Base-by-base conservation (phyloP, 1,284 basidiomycete genomes). In the Trichosporon inkin region DNA sequence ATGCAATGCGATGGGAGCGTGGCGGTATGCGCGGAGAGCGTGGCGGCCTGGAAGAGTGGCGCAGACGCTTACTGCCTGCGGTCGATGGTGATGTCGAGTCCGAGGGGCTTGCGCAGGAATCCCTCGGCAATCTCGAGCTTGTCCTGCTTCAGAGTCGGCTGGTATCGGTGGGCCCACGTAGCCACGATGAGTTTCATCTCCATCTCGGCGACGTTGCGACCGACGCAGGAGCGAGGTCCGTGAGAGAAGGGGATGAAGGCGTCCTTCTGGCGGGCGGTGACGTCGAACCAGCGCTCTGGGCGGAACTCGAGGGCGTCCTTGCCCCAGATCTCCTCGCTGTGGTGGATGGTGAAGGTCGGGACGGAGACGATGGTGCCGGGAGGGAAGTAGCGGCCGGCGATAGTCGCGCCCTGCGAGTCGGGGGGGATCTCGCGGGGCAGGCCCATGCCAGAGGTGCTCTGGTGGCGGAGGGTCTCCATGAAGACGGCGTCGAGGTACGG, bases 401-500 rank as follows among this genome's bases (percentile, higher is more conserved):
- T 60, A 39, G 55, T 64, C 39, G 58, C 63, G 20, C 63, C 63
- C 20, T 57, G 55, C 16, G 60, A 62, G 34, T 61, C 63, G 57
- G 55, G 39, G 22, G 89, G 88, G 8, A 85, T 85, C 57, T 88
- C 66, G 41, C 90, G 85, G n/a, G 90, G 87, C 20, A 95, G 84
- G 24, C 92, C 92, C 54, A 92, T 82, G 2, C 86, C 84, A 2
- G 77, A 79, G 14, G 81, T 91, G 5, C 89, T 88, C 79, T 93
- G 90, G 41, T 88, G 74, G 11, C 92, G 86, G 36, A 95, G 81
- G 6, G 82, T 86, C 76, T 93, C 91, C 74, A 87, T 86, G 78
- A 93, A 87, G 74, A 88, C 88, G 0, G 88, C 89, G 55, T 90
- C 84, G 67, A 93, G 82, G 75, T 88, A 90, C 6, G 85, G 82